Percentiles rank a stretch among this genome's conserved stretches.
phyloP scores from a whole-genome alignment of 208 protist genomes.

The Leishmania major region DNA sequence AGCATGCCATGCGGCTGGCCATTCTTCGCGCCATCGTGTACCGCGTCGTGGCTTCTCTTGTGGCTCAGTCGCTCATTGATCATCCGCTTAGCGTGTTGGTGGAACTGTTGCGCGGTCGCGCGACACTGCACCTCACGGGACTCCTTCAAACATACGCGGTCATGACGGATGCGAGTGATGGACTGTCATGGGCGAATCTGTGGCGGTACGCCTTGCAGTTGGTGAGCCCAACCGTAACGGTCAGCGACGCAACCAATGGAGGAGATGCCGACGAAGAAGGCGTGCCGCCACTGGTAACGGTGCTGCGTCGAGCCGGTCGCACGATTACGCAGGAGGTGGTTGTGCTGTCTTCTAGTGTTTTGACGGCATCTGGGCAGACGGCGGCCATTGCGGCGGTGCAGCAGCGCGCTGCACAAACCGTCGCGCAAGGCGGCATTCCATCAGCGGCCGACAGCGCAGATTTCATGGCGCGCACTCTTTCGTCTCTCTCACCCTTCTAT shows the following conservation, averaged over 20 bases:
- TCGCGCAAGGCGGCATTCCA: constrained; percentile 27
- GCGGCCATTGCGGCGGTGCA: constrained; percentile 42
- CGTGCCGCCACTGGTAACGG: constrained; percentile 40
- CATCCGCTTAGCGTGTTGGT: constrained; percentile 73
- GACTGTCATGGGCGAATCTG: constrained; percentile 18
- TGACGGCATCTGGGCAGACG: constrained; percentile 43
- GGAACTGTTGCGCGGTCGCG: constrained; percentile 69
- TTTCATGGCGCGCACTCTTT: constrained; percentile 40
- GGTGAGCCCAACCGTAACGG: background rate
- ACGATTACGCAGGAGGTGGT: constrained; percentile 48
- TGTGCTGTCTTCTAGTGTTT: constrained; percentile 40
- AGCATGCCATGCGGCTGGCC: constrained; percentile 31
- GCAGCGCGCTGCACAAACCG: constrained; percentile 26
- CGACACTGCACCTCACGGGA: constrained; percentile 68
- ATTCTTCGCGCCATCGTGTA: constrained; percentile 83
- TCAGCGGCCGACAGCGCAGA: constrained; percentile 63
- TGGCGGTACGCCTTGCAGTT: constrained; percentile 11
- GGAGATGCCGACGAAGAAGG: constrained; percentile 17
- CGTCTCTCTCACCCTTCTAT: constrained; percentile 65
- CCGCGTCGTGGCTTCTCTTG: constrained; percentile 59
- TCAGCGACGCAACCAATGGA: background rate
- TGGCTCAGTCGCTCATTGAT: constrained; percentile 68
- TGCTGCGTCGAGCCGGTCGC: constrained; percentile 45
- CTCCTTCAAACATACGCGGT: constrained; percentile 55
- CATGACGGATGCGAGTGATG: constrained; percentile 17